phyloP scores from a whole-genome alignment of 495 filamentous ascomycete species.

The Penicillium angulare region DNA sequence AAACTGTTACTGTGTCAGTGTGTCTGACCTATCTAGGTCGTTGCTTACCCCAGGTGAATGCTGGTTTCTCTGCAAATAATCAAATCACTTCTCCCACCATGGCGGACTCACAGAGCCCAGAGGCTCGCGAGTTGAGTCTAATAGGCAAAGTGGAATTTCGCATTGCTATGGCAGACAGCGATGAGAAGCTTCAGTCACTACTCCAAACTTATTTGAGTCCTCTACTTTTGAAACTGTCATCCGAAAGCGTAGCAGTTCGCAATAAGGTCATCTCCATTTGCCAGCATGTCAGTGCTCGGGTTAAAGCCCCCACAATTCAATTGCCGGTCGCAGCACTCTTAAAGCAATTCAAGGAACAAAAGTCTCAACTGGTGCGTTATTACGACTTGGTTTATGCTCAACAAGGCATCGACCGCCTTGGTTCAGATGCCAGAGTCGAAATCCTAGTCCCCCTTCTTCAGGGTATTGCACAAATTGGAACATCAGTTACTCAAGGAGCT shows the following conservation, averaged over 20 bases:
- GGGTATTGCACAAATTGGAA: constrained; percentile 67
- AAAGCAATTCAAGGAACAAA: constrained; percentile 84
- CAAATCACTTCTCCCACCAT: constrained; percentile 19
- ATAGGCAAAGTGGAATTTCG: constrained; percentile 88
- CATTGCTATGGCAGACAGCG: constrained; percentile 82
- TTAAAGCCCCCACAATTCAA: constrained; percentile 67
- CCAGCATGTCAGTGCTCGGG: constrained; percentile 75
- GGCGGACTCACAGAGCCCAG: constrained; percentile 48
- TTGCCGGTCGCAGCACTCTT: constrained; percentile 81
- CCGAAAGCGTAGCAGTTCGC: constrained; percentile 75
- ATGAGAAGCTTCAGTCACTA: constrained; percentile 72
- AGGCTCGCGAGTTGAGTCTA: constrained; percentile 77
- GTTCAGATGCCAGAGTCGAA: constrained; percentile 58
- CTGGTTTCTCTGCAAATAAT: not conserved
- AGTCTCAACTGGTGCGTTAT: constrained; percentile 70
- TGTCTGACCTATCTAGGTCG: not conserved
- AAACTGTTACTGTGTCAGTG: too few species aligned
- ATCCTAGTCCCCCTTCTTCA: constrained; percentile 70
- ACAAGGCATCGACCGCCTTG: constrained; percentile 74
- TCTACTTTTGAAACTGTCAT: constrained; percentile 78
- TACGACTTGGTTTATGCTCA: constrained; percentile 89
- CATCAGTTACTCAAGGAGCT: constrained; percentile 59
- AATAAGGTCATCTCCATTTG: constrained; percentile 75
- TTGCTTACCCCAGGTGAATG: constrained; percentile 3
- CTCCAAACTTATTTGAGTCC: constrained; percentile 79